These are phyloP conservation scores for Penicillium macrosclerotiorum DNA, from an alignment of 495 filamentous ascomycete species.

Conservation along the genomic window DNA sequence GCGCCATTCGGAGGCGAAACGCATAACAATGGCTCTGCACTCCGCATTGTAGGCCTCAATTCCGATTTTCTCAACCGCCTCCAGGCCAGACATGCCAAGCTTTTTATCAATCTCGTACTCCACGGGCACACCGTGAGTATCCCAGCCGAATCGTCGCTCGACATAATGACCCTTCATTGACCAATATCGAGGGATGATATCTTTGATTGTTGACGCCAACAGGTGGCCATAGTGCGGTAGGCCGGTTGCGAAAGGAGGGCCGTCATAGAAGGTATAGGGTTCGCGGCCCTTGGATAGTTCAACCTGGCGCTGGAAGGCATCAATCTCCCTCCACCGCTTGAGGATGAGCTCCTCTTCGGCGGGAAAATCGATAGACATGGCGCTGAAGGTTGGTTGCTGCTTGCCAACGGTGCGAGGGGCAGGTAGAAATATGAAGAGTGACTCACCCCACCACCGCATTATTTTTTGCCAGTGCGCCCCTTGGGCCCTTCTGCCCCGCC, in stretches of 20 bases:
- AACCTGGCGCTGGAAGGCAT: constrained; percentile 78
- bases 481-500: constrained; percentile 5
- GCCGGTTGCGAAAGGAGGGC: constrained; percentile 65
- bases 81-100: constrained; percentile 81
- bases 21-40: constrained; percentile 93
- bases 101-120: constrained; percentile 99
- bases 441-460: constrained; percentile 39
- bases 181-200: constrained; percentile 96
- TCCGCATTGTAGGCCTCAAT: constrained; percentile 91
- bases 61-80: constrained; percentile 83
- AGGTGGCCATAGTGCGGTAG: constrained; percentile 96
- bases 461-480: constrained; percentile 27
- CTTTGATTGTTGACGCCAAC: constrained; percentile 94
- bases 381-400: constrained; percentile 19
- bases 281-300: constrained; percentile 69
- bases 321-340: constrained; percentile 80
- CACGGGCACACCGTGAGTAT: constrained; percentile 93
- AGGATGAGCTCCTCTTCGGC: constrained; percentile 83
- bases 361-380: constrained; percentile 89
- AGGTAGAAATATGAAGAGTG: constrained; percentile 26
- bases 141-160: constrained; percentile 70
- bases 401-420: constrained; percentile 25
- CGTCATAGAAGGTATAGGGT: constrained; percentile 68
- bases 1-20: constrained; percentile 86
- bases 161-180: constrained; percentile 95